Conservation (phyloP, 305 asterid genomes). For the Nicotiana rustica region DNA sequence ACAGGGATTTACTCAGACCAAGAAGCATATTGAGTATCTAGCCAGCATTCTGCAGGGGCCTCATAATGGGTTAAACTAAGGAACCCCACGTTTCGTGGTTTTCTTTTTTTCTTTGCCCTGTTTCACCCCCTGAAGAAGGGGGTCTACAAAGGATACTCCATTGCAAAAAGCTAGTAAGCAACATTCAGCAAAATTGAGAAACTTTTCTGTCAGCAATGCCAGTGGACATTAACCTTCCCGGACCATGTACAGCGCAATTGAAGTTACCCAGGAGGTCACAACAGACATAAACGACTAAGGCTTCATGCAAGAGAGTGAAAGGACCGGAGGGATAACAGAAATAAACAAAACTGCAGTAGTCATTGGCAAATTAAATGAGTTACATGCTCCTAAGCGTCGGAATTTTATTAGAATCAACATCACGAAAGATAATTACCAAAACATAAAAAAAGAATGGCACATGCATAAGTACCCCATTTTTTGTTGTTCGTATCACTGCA, state of each 20-base stretch:
- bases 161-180: background rate
- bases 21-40: background rate
- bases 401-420: background rate
- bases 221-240: background rate
- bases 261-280: slow-evolving; percentile 2
- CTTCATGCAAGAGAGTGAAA: background rate
- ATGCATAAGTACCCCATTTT: slow-evolving; percentile 5
- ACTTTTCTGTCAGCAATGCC: background rate
- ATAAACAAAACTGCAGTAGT: background rate
- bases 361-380: slow-evolving; percentile 26
- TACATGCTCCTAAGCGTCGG: background rate
- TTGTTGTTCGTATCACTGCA: background rate
- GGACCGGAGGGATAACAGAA: background rate
- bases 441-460: background rate
- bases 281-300: background rate
- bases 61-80: background rate
- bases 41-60: background rate
- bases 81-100: background rate
- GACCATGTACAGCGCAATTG: background rate
- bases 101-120: background rate
- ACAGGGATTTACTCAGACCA: background rate
- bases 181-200: slow-evolving; percentile 9
- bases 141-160: background rate
- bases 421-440: slow-evolving; percentile 22
- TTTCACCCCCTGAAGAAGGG: background rate